Evolutionary conservation across 805 yeast genomes (phyloP).

Genomic region (Lachancea cidri): DNA sequence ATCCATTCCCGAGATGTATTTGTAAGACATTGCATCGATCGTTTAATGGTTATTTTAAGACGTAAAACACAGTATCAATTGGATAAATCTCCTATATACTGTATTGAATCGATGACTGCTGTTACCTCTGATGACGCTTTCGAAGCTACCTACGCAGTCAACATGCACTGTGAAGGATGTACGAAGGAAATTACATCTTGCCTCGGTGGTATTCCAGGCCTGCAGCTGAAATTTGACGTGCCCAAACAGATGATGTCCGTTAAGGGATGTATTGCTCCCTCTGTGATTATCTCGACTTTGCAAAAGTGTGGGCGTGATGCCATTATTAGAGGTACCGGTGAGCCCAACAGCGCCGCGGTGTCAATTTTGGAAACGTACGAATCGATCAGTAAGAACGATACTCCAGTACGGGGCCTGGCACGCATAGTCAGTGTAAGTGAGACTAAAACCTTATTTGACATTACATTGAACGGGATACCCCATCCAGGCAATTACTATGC

Average conservation of each 20-base stretch:
- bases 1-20: not conserved
- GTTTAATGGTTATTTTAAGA: not conserved
- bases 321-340: constrained; percentile 86
- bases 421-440: constrained; percentile 67
- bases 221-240: constrained; percentile 55
- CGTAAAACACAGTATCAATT: not conserved
- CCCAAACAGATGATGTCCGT: constrained; percentile 58
- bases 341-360: constrained; percentile 84
- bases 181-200: constrained; percentile 54
- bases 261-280: constrained; percentile 70
- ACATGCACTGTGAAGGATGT: constrained; percentile 74
- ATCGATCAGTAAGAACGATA: constrained; percentile 36
- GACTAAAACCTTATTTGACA: constrained; percentile 58
- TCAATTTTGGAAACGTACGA: constrained; percentile 76
- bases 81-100: not conserved
- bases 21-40: not conserved
- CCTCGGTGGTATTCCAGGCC: constrained; percentile 45
- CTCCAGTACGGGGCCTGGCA: constrained; percentile 81
- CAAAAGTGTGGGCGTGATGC: constrained; percentile 82
- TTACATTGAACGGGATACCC: constrained; percentile 66
- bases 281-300: constrained; percentile 60
- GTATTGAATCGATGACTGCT: constrained; percentile 5
- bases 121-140: constrained; percentile 37
- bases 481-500: constrained; percentile 64
- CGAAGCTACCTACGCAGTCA: constrained; percentile 79